Conservation (phyloP, 331 rosid species). For the Acacia concinna region DNA sequence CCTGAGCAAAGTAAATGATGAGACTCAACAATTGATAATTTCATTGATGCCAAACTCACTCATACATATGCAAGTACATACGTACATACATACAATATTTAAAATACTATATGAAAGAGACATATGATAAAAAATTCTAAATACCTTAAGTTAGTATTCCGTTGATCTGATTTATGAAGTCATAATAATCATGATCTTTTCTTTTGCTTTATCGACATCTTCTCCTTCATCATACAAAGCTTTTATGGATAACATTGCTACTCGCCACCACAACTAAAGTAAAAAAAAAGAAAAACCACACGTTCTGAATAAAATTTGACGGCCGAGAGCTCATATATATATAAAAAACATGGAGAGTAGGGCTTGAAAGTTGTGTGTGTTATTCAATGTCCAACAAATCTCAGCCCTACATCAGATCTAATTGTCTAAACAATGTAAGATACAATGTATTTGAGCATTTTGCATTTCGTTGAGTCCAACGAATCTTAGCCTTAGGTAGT, state of each 20-base stretch:
- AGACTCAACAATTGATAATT: background rate
- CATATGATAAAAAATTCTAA: background rate
- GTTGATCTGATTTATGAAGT: background rate
- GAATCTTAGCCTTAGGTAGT: too few relatives aligned
- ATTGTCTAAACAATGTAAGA: too few relatives aligned
- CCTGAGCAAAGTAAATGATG: background rate
- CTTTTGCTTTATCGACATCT: background rate
- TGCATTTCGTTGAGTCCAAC: too few relatives aligned
- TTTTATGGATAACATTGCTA: conserved; percentile 28
- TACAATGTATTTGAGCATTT: too few relatives aligned
- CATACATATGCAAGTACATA: background rate
- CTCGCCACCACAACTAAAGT: conserved; percentile 30
- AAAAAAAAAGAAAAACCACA: conserved; percentile 35
- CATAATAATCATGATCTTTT: background rate
- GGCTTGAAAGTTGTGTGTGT: background rate
- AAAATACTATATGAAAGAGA: background rate
- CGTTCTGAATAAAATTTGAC: background rate
- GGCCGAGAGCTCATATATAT: background rate
- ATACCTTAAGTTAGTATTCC: background rate
- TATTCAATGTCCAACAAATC: too few relatives aligned
- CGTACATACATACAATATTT: background rate
- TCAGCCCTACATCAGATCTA: too few relatives aligned
- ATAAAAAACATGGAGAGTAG: background rate
- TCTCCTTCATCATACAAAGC: conserved; percentile 8
- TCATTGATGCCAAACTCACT: background rate